These are phyloP conservation scores for Hypoxylon lienhwacheense DNA, from an alignment of 495 filamentous ascomycete genomes.

Conservation along the genomic window DNA sequence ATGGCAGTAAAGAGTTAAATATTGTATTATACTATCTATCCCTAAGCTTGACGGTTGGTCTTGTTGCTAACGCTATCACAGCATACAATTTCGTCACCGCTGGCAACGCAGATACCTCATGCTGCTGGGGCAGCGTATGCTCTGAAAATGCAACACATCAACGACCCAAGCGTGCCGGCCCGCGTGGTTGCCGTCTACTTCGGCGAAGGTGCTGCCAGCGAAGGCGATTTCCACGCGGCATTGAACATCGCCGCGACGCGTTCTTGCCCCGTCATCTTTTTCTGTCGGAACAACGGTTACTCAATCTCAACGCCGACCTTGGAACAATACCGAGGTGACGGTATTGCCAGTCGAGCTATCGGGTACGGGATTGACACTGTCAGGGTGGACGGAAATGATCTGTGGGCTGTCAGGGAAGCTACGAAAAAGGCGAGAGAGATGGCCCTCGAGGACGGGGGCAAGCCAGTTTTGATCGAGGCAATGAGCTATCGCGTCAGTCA, in stretches of 20 bases:
- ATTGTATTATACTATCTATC: constrained; percentile 55
- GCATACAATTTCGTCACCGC: constrained; percentile 91
- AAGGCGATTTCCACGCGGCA: constrained; percentile 97
- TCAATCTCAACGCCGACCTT: constrained; percentile 93
- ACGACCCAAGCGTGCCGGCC: constrained; percentile 63
- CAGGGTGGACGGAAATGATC: constrained; percentile 94
- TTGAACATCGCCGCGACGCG: constrained; percentile 95
- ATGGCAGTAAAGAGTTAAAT: constrained; percentile 79
- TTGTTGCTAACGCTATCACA: constrained; percentile 32
- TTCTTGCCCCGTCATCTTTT: constrained; percentile 86
- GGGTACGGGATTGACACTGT: constrained; percentile 98
- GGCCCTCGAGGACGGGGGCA: constrained; percentile 75
- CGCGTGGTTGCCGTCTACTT: constrained; percentile 89
- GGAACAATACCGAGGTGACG: constrained; percentile 96
- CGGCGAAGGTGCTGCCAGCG: constrained; percentile 95
- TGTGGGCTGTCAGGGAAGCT: constrained; percentile 88
- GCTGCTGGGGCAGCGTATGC: constrained; percentile 93
- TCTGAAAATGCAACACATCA: constrained; percentile 78
- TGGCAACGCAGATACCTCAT: constrained; percentile 96
- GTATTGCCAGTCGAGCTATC: constrained; percentile 90
- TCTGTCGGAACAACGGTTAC: constrained; percentile 97
- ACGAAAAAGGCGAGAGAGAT: constrained; percentile 75
- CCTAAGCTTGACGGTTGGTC: not conserved
- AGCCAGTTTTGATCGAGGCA: constrained; percentile 85
- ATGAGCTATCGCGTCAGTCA: constrained; percentile 98